These are phyloP conservation scores for Trichothecium roseum DNA, from an alignment of 2,329 filamentous ascomycete species.

Conservation along the genomic window DNA sequence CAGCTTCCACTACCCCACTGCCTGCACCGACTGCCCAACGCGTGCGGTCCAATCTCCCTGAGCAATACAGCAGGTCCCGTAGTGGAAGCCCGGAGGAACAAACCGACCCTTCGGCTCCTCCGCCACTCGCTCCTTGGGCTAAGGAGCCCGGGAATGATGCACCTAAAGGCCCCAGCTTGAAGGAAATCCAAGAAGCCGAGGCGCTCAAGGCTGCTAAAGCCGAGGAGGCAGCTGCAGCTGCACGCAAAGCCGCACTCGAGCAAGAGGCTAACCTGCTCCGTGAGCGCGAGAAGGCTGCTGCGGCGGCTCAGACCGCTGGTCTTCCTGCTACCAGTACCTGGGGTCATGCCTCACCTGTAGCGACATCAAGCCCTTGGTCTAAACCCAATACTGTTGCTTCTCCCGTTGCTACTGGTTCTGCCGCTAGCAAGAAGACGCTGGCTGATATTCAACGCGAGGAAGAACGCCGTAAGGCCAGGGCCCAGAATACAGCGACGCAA, in stretches of 20 bases:
- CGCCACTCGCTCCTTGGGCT: slow-evolving; percentile 89
- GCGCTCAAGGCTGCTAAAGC: slow-evolving; percentile 84
- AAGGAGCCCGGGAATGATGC: slow-evolving; percentile 63
- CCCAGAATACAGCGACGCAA: slow-evolving; percentile 18
- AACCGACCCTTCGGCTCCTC: slow-evolving; percentile 33
- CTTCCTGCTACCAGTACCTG: slow-evolving; percentile 84
- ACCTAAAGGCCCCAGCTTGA: slow-evolving; percentile 80
- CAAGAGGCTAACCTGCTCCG: slow-evolving; percentile 57
- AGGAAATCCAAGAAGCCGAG: slow-evolving; percentile 94
- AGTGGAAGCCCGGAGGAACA: slow-evolving; percentile 59
- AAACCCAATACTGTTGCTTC: slow-evolving; percentile 47
- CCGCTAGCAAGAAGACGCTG: slow-evolving; percentile 69
- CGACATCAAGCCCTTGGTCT: slow-evolving; percentile 55
- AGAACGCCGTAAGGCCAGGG: slow-evolving; percentile 76
- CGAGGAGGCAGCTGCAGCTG: slow-evolving; percentile 69
- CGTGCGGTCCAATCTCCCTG: slow-evolving; percentile 72
- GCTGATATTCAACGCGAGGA: slow-evolving; percentile 97
- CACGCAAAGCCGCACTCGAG: slow-evolving; percentile 68
- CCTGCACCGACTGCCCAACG: slow-evolving; percentile 85
- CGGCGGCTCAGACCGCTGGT: slow-evolving; percentile 52
- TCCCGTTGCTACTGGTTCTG: slow-evolving; percentile 8
- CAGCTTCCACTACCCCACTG: slow-evolving; percentile 69
- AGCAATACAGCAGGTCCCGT: slow-evolving; percentile 59
- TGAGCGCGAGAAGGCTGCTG: slow-evolving; percentile 48
- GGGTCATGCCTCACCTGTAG: slow-evolving; percentile 68